These are phyloP conservation scores for Xylaria sp. DNA, from an alignment of 2,329 filamentous ascomycete genomes.

Conservation along the genomic window DNA sequence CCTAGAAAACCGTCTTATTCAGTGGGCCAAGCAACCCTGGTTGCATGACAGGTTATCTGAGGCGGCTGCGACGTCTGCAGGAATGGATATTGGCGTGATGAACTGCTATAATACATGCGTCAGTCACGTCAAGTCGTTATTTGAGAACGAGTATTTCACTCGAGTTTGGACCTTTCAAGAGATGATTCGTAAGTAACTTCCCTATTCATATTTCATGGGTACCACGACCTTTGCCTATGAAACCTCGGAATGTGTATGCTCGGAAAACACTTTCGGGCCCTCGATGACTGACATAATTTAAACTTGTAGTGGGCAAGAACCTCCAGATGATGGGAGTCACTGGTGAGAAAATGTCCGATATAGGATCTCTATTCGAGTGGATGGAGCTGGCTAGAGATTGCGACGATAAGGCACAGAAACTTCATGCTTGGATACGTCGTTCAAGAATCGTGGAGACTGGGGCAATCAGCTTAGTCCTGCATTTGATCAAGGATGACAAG, in stretches of 20 bases:
- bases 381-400: constrained; percentile 36
- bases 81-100: constrained; percentile 35
- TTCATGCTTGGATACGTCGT: constrained; percentile 27
- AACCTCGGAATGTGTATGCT: not conserved
- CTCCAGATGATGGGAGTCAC: constrained; percentile 41
- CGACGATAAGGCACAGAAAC: constrained; percentile 32
- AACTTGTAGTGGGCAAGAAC: constrained; percentile 43
- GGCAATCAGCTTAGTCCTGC: constrained; percentile 40
- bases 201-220: too few species aligned
- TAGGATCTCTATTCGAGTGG: constrained; percentile 34
- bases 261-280: not conserved
- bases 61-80: constrained; percentile 25
- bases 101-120: constrained; percentile 37
- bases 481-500: constrained; percentile 42
- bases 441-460: constrained; percentile 18
- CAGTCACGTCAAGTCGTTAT: constrained; percentile 35
- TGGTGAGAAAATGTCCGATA: constrained; percentile 1
- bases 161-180: constrained; percentile 49
- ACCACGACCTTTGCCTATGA: not conserved
- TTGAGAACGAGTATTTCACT: constrained; percentile 45
- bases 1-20: constrained; percentile 34
- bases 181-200: constrained; percentile 40
- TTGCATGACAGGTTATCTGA: constrained; percentile 11
- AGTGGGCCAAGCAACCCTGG: constrained; percentile 32
- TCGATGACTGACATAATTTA: not conserved